Conservation (phyloP, 108 stramenopile genomes). For the Seminavis robusta region DNA sequence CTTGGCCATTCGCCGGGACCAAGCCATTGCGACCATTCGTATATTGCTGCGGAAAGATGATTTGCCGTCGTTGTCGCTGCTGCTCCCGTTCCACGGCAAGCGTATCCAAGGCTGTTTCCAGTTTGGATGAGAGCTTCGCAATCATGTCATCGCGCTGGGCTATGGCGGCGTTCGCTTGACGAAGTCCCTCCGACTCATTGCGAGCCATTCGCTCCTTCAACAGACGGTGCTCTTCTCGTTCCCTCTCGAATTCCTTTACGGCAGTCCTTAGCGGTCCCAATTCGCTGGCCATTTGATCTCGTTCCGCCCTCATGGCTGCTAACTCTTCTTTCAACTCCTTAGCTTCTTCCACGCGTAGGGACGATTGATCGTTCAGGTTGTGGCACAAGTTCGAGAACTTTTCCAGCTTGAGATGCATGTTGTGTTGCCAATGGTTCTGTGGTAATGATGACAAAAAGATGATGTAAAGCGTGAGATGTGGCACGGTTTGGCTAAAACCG, state of each 20-base stretch:
- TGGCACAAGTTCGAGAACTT: constrained; percentile 63
- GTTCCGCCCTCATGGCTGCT: constrained; percentile 39
- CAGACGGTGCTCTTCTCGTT: constrained; percentile 25
- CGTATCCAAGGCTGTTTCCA: constrained; percentile 36
- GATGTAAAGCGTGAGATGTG: too few relatives aligned
- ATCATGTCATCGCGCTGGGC: constrained; percentile 41
- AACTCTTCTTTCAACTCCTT: constrained; percentile 31
- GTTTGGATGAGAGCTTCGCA: constrained; percentile 34
- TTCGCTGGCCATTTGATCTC: constrained; percentile 43
- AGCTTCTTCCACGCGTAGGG: constrained; percentile 45
- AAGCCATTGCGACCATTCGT: background rate
- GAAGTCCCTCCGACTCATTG: constrained; percentile 26
- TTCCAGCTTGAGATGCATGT: constrained; percentile 55
- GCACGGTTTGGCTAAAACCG: background rate
- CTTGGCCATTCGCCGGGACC: constrained; percentile 1
- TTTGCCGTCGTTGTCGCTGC: constrained; percentile 46
- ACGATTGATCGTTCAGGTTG: constrained; percentile 63
- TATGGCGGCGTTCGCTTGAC: constrained; percentile 25
- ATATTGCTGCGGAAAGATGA: constrained; percentile 46
- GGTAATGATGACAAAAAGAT: background rate
- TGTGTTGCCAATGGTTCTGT: constrained; percentile 40
- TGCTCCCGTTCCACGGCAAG: constrained; percentile 37
- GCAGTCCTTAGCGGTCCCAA: constrained; percentile 39
- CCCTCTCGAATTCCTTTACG: constrained; percentile 31
- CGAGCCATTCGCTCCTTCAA: constrained; percentile 26